Evolutionary conservation across 2,329 filamentous ascomycete genomes (phyloP).

Genomic region (Hypocrella siamensis): DNA sequence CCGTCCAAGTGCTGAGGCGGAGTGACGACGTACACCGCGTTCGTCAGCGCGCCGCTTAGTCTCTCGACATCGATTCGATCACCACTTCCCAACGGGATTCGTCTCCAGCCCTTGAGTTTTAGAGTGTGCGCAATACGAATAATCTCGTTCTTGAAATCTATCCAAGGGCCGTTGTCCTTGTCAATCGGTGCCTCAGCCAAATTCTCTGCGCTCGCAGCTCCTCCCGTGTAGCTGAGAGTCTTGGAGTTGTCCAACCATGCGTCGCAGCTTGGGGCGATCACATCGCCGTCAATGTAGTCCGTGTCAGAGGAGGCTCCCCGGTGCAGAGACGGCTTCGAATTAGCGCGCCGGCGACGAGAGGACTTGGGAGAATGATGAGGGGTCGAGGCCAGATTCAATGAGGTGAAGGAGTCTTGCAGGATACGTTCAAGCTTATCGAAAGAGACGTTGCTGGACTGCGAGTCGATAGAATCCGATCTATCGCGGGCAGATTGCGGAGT

Average conservation of each 20-base stretch:
- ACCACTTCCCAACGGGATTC: conserved; percentile 57
- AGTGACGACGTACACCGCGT: conserved; percentile 87
- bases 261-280: conserved; percentile 72
- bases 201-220: conserved; percentile 24
- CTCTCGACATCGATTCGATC: conserved; percentile 55
- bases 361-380: conserved; percentile 26
- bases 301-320: conserved; percentile 61
- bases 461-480: conserved; percentile 41
- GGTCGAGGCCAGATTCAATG: conserved; percentile 30
- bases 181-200: conserved; percentile 27
- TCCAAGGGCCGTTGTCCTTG: conserved; percentile 65
- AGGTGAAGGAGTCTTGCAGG: conserved; percentile 48
- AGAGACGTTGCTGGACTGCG: conserved; percentile 55
- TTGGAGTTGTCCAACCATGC: conserved; percentile 79
- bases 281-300: conserved; percentile 68
- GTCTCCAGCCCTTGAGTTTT: conserved; percentile 79
- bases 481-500: conserved; percentile 8
- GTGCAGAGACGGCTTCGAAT: conserved; percentile 21
- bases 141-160: conserved; percentile 82
- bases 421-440: conserved; percentile 73
- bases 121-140: conserved; percentile 79
- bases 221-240: conserved; percentile 59
- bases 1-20: conserved; percentile 50
- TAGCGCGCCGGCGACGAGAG: conserved; percentile 23
- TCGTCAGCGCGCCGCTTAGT: conserved; percentile 83